Base-by-base conservation (phyloP, 1,139 yeast species). In the Wickerhamomyces sp. region DNA sequence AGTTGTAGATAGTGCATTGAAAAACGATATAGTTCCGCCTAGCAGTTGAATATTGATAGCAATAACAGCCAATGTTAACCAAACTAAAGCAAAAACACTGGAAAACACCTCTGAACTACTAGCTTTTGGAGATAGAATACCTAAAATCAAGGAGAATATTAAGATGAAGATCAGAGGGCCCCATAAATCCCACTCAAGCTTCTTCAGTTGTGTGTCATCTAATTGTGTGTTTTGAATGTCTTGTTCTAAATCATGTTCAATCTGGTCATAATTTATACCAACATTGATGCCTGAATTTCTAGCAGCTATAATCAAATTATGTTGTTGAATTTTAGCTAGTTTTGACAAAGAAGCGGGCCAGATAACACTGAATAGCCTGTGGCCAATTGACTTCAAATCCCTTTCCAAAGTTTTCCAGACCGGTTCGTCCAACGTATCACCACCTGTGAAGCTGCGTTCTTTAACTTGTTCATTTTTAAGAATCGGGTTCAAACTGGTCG, bases 371-470 rank as follows among this genome's bases (percentile, higher is more conserved):
- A 76, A 66, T 33, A 86, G 66, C 41, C 89, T 67, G 32, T 69
- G 70, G 6, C 83, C 87, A 39, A 86, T 84, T 19, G 81, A 81
- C 21, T 68, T 58, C 28, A 85, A 54, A 56, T 87, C 96, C 42
- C 95, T 70, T 50, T 73, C 65, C 35, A 87, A 61, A 0, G 96
- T 87, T 14, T 73, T 68, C 54, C 74, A 60, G 4, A 87, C 89
- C 0, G 95, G 88, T 63, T 87, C 96, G 58, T 87, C 95, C 14
- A 87, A 64, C 1, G 96, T 86, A 56, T 85, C 88, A 30, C 94
- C 92, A 2, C 95, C 95, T 22, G 82, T 65, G 59, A 81, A 86
- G 47, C 86, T 81, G 29, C 87, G 74, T 56, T 83, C 92, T 48
- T 75, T 73, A 22, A 83, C 70, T 40, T 74, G 74, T 48, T 76